These are phyloP conservation scores for Mycena epipterygia DNA, from an alignment of 768 basidiomycete species.

Conservation along the genomic window DNA sequence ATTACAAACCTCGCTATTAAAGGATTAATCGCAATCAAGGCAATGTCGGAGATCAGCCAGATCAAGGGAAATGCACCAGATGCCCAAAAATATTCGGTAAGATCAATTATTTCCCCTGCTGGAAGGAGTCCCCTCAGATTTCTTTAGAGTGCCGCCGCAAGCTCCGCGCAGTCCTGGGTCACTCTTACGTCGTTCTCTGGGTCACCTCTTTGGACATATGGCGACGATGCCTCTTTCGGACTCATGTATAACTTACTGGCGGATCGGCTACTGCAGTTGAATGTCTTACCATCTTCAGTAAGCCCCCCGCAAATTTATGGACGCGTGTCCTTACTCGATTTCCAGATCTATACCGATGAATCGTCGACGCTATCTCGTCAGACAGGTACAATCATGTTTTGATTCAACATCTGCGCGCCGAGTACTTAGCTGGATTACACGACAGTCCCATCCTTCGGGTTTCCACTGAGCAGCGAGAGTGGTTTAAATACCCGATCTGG, in stretches of 20 bases:
- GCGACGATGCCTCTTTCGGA: slow-evolving; percentile 48
- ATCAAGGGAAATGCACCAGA: slow-evolving; percentile 44
- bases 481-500: slow-evolving; percentile 44
- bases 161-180: slow-evolving; percentile 13
- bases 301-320: not conserved
- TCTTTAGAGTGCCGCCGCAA: not conserved
- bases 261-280: slow-evolving; percentile 60
- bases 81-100: slow-evolving; percentile 46
- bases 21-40: slow-evolving; percentile 67
- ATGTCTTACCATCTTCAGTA: slow-evolving; percentile 49
- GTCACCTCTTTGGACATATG: slow-evolving; percentile 39
- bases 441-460: slow-evolving; percentile 6
- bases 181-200: slow-evolving; percentile 28
- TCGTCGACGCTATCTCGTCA: not conserved
- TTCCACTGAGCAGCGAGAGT: slow-evolving; percentile 37
- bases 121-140: not conserved
- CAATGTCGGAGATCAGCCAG: slow-evolving; percentile 65
- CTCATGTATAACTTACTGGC: slow-evolving; percentile 67
- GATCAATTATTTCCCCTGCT: too few relatives aligned
- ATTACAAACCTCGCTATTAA: slow-evolving; percentile 73
- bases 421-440: not conserved
- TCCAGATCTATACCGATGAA: slow-evolving; percentile 7
- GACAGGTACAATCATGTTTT: not conserved
- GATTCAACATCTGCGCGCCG: not conserved
- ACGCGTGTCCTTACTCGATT: not conserved